Base-by-base conservation (phyloP, 1,284 basidiomycete genomes). In the Xerocomus cyaneibrunnescens region DNA sequence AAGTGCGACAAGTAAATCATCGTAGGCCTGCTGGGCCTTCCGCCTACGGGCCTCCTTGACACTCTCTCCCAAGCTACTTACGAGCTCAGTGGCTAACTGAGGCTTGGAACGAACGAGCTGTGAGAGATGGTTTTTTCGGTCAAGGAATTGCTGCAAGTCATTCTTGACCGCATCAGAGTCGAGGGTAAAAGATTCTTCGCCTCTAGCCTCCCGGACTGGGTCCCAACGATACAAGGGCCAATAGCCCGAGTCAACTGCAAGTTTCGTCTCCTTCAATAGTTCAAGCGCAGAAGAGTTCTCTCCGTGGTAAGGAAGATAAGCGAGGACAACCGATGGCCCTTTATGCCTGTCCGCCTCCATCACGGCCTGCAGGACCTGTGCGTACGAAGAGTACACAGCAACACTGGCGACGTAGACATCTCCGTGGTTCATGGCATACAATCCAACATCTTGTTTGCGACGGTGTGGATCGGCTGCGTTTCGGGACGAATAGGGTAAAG, bases 191-290 rank as follows among this genome's bases (percentile, higher is more conserved):
- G 93, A 89, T 61, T 94, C 91, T 64, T 85, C 79, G 50, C 87
- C 89, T 42, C 74, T 74, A 22, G 72, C 73, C 64, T 92, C 91
- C 64, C 89, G 88, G 58, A 80, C 79, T 0, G 96, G 96, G 72
- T 99, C 88, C 96, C 96, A 99, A 55, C 97, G 84, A 79, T 98
- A 99, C 44, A 99, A 78, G 1, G 97, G 96, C 96, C 97, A 99
- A 74, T 96, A 97, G 7, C 95, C 96, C 17, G 92, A 84, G 65
- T 98, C 94, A 42, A 99, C 92, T 7, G 95, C 96, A 38, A 95
- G 82, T 72, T 99, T 99, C 42, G 96, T 99, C 77, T 98, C 94
- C 71, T 96, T 94, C 53, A 99, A 77, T 17, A 98, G 78, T 34
- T 96, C 87, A 36, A 99, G 83, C 1, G 94, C 93, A 1, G 89